Percentiles rank a stretch among this genome's conserved stretches.
These are phyloP conservation scores for Manihot esculenta DNA, from an alignment of 441 rosid species.

Conservation along the genomic window DNA sequence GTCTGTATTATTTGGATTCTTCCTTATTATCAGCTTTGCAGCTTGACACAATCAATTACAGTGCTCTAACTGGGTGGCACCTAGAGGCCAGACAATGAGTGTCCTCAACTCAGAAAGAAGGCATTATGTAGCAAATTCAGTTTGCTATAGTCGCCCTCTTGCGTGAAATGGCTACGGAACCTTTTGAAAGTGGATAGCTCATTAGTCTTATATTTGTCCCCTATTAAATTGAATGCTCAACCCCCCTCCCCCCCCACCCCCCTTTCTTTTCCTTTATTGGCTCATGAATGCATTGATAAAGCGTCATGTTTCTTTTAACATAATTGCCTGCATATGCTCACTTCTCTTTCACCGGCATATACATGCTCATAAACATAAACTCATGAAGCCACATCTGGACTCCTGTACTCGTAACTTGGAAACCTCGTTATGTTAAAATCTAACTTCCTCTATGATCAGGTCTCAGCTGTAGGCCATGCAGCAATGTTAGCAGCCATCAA, in stretches of 20 bases:
- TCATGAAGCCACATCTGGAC: neutral
- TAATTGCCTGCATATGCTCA: neutral
- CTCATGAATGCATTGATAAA: neutral
- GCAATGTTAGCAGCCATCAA: constrained; percentile 60
- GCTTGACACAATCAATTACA: neutral
- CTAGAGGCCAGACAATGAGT: too few species aligned
- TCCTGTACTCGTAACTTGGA: neutral
- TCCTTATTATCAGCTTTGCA: neutral
- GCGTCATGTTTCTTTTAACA: too few species aligned
- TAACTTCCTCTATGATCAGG: constrained; percentile 32
- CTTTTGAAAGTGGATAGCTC: neutral
- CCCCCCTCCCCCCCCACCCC: too few species aligned
- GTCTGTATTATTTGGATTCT: neutral
- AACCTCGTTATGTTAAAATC: neutral
- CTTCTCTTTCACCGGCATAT: neutral
- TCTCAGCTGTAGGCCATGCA: constrained; percentile 65
- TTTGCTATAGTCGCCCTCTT: neutral
- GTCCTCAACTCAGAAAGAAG: too few species aligned
- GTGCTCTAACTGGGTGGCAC: too few species aligned
- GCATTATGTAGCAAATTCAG: too few species aligned
- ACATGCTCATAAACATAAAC: neutral
- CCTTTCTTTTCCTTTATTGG: neutral
- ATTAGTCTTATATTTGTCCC: neutral
- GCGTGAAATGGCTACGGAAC: neutral
- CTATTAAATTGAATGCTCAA: too few species aligned